These are phyloP conservation scores for Boletus fagicola DNA, from an alignment of 768 basidiomycete species.

Conservation along the genomic window DNA sequence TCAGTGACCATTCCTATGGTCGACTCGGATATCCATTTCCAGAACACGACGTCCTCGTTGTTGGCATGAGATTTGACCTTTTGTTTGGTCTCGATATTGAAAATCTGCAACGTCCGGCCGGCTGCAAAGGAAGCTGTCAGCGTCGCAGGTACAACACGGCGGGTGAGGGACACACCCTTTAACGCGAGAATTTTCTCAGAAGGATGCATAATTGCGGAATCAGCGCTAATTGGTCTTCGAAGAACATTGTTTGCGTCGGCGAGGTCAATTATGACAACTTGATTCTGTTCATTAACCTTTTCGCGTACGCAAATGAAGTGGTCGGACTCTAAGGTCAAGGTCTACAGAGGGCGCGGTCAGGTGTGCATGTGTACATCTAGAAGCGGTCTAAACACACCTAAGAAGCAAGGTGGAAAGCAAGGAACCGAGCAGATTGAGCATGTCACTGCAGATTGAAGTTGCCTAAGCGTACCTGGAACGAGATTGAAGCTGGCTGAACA, in stretches of 20 bases:
- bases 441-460: conserved; percentile 14
- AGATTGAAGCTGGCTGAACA: conserved; percentile 94
- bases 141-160: not conserved
- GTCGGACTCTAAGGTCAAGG: conserved; percentile 94
- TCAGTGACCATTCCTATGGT: conserved; percentile 97
- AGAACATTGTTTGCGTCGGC: conserved; percentile 96
- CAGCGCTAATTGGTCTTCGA: conserved; percentile 94
- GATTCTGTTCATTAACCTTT: conserved; percentile 91
- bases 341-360: conserved; percentile 44
- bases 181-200: conserved; percentile 94
- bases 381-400: conserved; percentile 20
- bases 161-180: conserved; percentile 53
- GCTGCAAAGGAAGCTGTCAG: conserved; percentile 47
- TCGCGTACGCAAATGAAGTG: conserved; percentile 98
- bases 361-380: not conserved
- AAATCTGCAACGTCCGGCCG: conserved; percentile 91
- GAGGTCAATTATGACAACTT: conserved; percentile 99
- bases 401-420: not conserved
- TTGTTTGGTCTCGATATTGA: conserved; percentile 96
- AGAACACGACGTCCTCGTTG: conserved; percentile 94
- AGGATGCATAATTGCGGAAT: conserved; percentile 98
- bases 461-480: conserved; percentile 78
- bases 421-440: conserved; percentile 18
- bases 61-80: conserved; percentile 96
- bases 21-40: conserved; percentile 96